These are phyloP conservation scores for Hymenoscyphus salicellus DNA, from an alignment of 2,329 filamentous ascomycete species.

Conservation along the genomic window DNA sequence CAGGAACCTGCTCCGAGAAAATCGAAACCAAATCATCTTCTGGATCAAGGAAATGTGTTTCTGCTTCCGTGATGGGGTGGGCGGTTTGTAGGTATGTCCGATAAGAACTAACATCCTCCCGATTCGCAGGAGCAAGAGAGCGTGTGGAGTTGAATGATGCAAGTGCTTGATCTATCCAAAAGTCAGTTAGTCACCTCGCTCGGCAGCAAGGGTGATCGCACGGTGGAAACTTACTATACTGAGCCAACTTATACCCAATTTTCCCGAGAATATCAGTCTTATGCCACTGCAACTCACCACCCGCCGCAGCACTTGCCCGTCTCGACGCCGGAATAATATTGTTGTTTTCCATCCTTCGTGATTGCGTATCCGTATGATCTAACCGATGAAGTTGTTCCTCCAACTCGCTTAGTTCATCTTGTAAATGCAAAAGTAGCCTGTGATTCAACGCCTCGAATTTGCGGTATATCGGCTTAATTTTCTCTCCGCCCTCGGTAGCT, in stretches of 20 bases:
- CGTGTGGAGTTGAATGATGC: slow-evolving; percentile 55
- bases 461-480: slow-evolving; percentile 66
- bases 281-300: slow-evolving; percentile 57
- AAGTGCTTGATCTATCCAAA: slow-evolving; percentile 53
- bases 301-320: slow-evolving; percentile 49
- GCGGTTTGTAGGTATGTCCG: slow-evolving; percentile 54
- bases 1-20: slow-evolving; percentile 18
- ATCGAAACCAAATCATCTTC: slow-evolving; percentile 34
- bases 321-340: slow-evolving; percentile 57
- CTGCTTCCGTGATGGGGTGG: slow-evolving; percentile 54
- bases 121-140: slow-evolving; percentile 47
- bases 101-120: slow-evolving; percentile 51
- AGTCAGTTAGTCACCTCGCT: no score
- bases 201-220: background rate
- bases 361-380: slow-evolving; percentile 57
- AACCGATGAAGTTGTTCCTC: slow-evolving; percentile 73
- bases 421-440: slow-evolving; percentile 74
- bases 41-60: slow-evolving; percentile 41
- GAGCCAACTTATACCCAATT: slow-evolving; percentile 63
- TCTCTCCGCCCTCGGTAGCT: slow-evolving; percentile 22
- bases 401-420: slow-evolving; percentile 78
- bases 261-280: slow-evolving; percentile 59
- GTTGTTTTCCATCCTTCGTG: slow-evolving; percentile 26
- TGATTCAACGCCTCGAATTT: slow-evolving; percentile 81
- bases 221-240: slow-evolving; percentile 56